phyloP scores from a whole-genome alignment of 2,329 filamentous ascomycete genomes.

The Epicoccum sorghinum region DNA sequence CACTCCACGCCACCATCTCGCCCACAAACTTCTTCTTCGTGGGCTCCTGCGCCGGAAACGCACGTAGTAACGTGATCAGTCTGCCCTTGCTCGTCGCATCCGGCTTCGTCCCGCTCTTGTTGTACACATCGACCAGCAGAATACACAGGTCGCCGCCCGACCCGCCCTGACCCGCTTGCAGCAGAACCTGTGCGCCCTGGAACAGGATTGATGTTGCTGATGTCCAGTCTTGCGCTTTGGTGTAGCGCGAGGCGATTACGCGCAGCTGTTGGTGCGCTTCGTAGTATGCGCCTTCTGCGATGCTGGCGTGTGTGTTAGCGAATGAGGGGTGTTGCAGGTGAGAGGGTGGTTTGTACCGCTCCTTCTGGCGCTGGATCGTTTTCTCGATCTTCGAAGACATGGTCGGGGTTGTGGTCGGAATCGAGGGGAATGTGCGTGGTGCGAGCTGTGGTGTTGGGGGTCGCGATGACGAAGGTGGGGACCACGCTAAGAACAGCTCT shows the following conservation, averaged over 20 bases:
- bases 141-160: constrained; percentile 89
- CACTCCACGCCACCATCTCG: constrained; percentile 89
- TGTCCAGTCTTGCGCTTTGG: constrained; percentile 83
- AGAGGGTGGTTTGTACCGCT: constrained; percentile 60
- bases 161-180: constrained; percentile 91
- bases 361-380: constrained; percentile 76
- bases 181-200: constrained; percentile 80
- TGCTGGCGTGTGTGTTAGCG: constrained; percentile 58
- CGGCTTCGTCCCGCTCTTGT: constrained; percentile 79
- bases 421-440: too few relatives aligned
- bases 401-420: not conserved
- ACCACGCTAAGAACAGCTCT: too few relatives aligned
- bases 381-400: constrained; percentile 67
- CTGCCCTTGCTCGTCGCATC: constrained; percentile 76
- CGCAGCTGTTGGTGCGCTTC: constrained; percentile 98
- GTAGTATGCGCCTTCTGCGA: constrained; percentile 90
- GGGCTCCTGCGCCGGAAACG: constrained; percentile 83
- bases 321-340: not conserved
- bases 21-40: constrained; percentile 90
- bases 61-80: constrained; percentile 76
- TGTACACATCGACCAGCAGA: constrained; percentile 88
- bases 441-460: too few relatives aligned
- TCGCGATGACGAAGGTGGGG: too few relatives aligned
- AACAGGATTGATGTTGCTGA: constrained; percentile 87
- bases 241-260: constrained; percentile 90